Conservation (phyloP, 768 basidiomycete genomes). For the Tylopilus subfusipes region DNA sequence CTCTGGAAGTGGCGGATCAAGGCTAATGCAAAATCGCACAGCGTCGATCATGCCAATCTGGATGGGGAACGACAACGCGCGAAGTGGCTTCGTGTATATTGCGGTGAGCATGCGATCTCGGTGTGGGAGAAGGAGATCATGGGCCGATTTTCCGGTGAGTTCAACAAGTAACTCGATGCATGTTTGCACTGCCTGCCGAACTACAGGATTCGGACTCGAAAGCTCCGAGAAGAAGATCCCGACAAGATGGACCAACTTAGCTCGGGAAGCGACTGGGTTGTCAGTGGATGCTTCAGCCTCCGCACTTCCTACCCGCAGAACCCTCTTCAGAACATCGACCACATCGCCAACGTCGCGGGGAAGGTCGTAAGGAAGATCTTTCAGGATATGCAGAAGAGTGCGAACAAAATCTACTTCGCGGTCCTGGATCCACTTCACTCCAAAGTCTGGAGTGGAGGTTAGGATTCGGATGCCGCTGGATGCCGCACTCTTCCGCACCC, state of each 20-base stretch:
- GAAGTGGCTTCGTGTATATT: conserved; percentile 94
- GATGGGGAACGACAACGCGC: conserved; percentile 90
- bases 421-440: conserved; percentile 75
- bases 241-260: conserved; percentile 63
- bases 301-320: conserved; percentile 59
- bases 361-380: conserved; percentile 89
- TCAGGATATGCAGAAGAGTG: conserved; percentile 85
- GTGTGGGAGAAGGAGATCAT: conserved; percentile 79
- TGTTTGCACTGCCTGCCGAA: conserved; percentile 78
- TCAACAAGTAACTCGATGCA: conserved; percentile 78
- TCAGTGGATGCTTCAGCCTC: conserved; percentile 47
- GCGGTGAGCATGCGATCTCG: conserved; percentile 84
- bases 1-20: conserved; percentile 87
- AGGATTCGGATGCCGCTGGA: conserved; percentile 83
- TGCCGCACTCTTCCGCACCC: conserved; percentile 87
- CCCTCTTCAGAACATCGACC: conserved; percentile 65
- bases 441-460: conserved; percentile 65
- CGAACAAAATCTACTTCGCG: conserved; percentile 89
- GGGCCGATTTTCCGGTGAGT: conserved; percentile 63
- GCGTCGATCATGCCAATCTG: conserved; percentile 99
- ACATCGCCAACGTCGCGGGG: conserved; percentile 80
- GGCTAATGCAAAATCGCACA: conserved; percentile 86
- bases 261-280: conserved; percentile 39
- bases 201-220: conserved; percentile 79
- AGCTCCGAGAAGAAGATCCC: conserved; percentile 88